Evolutionary conservation across 768 basidiomycete genomes (phyloP).

Genomic region (Boletus subparvulus): DNA sequence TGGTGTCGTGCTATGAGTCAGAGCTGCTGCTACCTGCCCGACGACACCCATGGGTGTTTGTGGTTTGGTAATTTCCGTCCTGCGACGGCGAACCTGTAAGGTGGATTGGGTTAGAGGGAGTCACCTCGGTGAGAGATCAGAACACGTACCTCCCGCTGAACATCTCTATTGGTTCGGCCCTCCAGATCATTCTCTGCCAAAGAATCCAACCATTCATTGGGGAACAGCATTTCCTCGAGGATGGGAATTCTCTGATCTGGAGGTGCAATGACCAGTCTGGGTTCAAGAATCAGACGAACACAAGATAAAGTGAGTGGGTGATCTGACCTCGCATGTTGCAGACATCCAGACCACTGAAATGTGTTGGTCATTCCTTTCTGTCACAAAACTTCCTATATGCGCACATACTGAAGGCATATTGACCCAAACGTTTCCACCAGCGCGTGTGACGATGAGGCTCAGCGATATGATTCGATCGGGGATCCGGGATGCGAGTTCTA

Average conservation of each 20-base stretch:
- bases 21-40: conserved; percentile 69
- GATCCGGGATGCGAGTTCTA: conserved; percentile 68
- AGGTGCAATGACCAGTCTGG: conserved; percentile 42
- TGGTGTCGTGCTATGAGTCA: conserved; percentile 60
- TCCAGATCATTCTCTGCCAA: conserved; percentile 51
- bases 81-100: conserved; percentile 45
- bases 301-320: background rate
- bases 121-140: background rate
- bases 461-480: conserved; percentile 68
- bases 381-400: background rate
- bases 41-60: conserved; percentile 62
- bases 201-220: conserved; percentile 57
- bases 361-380: background rate
- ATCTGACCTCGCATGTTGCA: conserved; percentile 36
- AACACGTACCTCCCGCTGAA: conserved; percentile 52
- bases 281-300: conserved; percentile 5
- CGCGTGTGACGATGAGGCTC: conserved; percentile 65
- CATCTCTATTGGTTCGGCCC: conserved; percentile 62
- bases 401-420: conserved; percentile 64
- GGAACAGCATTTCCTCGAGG: conserved; percentile 58
- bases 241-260: conserved; percentile 48
- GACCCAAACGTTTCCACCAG: conserved; percentile 55
- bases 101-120: background rate
- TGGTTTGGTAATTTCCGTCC: conserved; percentile 51
- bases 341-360: conserved; percentile 41